Evolutionary conservation across 306 rosid genomes (phyloP), one percentile per base, ranked within the genome.

Genomic region (Mucuna pruriens): DNA sequence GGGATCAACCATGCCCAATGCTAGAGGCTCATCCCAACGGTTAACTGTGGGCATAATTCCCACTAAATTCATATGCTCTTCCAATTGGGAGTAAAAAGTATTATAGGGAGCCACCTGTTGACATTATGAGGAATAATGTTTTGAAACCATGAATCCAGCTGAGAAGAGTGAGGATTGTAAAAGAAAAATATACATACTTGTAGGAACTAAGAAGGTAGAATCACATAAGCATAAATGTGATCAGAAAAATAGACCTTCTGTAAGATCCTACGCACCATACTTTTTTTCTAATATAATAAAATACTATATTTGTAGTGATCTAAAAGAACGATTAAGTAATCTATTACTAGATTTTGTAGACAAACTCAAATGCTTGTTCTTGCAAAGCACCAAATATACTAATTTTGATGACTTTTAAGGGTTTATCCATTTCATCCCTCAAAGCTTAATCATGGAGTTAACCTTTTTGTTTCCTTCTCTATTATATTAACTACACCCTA

Each of bases 31-130:
- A 75, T 86, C 86, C 99, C 98, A 96, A 85, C 91, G 86, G 74
- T 93, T 96, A 64, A 92, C 82, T 7, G 90, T 82, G 64, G 94
- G 91, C 54, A 86, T 87, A 71, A 96, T 83, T 52, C 97, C 99
- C 87, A 92, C 97, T 87, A 89, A 91, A 84, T 82, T 78, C 94
- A 96, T 87, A 86, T 96, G 99, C 81, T 89, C 91, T 87, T 85
- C 97, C 90, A 96, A 85, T 58, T 88, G 97, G 51, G 94, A 62
- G 84, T 96, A 96, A 88, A 85, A 92, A 49, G 99, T 93, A 70
- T 96, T 96, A 91, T 92, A 96, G 0, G 99, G 99, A 44, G 99
- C 98, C 82, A 96, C 99, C 99, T 95, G 84, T 72, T 5, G 74
- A 82, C 45, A 75, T 60, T 61, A 31, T 3, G 9, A 52, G 6